Base-by-base conservation (phyloP, 495 filamentous ascomycete genomes). In the Podospora sp. region DNA sequence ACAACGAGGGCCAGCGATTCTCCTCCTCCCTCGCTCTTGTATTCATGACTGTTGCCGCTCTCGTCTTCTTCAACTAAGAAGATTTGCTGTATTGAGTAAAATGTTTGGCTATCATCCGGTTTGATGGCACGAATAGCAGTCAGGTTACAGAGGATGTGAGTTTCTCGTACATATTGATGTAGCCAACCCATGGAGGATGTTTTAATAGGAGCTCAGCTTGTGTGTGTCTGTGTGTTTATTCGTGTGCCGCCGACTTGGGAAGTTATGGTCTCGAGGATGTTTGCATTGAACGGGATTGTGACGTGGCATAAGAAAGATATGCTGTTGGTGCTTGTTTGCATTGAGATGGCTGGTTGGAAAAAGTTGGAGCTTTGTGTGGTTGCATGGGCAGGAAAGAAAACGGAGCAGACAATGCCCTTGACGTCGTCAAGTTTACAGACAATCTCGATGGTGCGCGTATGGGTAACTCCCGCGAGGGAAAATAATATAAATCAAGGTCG, bases 1-100 rank as follows among this genome's bases (percentile, higher is more conserved):
- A 66, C 64, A 76, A 73, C 74, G 61, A 68, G 60, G 71, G 71
- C 65, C 68, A 72, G 69, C 76, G 71, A 67, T 73, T 77, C 68
- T 59, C 73, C 9, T 79, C 78, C 26, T 72, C 78, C 5, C 71
- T 80, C 16, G 78, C 77, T 27, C 73, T 80, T 59, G 66, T 78
- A 61, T 67, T 77, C 27, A 71, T 73, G 33, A 71, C 77, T 25
- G 75, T 74, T 36, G 76, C 73, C 60, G 76, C 75, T 25, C 68
- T 79, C 51, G 56, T 74, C 68, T 75, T 75, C 75, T 78, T 78
- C 56, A 78, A 79, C 75, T 79, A 77, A 67, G 69, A 60, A 62
- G 51, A 51, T 60, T 21, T 20, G 25, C 40, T 46, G 40, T 46
- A 33, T 56, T 27, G 59, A 52, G 20, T 46, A 62, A 6, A 22